Evolutionary conservation across 176 grass and related monocot species (phyloP).

Genomic region (Chrysopogon serrulatus): DNA sequence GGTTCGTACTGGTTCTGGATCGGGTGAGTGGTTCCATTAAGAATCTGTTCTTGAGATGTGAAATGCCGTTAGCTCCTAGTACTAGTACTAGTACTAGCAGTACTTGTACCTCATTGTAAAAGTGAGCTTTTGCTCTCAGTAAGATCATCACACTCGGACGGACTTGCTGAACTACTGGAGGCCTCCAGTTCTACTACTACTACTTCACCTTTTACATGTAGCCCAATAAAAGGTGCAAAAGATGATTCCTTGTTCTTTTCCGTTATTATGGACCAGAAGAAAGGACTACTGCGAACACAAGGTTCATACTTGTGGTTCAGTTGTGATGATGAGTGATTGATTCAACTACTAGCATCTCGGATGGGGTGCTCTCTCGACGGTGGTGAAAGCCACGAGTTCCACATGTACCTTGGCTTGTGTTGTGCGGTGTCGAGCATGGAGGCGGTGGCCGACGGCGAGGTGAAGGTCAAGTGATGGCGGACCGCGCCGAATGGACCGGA

Average conservation of each 20-base stretch:
- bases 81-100: not conserved
- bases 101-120: not conserved
- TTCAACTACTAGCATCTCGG: no score
- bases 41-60: conserved; percentile 11
- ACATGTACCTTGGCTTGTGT: no score
- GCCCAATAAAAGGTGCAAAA: conserved; percentile 17
- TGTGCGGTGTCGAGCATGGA: no score
- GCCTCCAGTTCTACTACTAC: not conserved
- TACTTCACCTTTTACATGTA: conserved; percentile 4
- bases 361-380: no score
- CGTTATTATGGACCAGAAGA: conserved; percentile 6
- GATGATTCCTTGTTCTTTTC: conserved; percentile 2
- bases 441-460: no score
- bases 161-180: conserved; percentile 10
- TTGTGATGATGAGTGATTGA: no score
- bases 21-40: conserved; percentile 6
- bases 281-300: no score
- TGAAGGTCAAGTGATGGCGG: no score
- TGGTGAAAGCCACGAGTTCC: no score
- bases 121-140: not conserved
- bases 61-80: conserved; percentile 6
- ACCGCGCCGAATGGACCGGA: no score
- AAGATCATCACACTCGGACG: not conserved
- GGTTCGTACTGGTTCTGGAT: conserved; percentile 24
- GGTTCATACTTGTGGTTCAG: no score